Conservation (phyloP, 2,329 filamentous ascomycete genomes). For the Trichophyton verrucosum region DNA sequence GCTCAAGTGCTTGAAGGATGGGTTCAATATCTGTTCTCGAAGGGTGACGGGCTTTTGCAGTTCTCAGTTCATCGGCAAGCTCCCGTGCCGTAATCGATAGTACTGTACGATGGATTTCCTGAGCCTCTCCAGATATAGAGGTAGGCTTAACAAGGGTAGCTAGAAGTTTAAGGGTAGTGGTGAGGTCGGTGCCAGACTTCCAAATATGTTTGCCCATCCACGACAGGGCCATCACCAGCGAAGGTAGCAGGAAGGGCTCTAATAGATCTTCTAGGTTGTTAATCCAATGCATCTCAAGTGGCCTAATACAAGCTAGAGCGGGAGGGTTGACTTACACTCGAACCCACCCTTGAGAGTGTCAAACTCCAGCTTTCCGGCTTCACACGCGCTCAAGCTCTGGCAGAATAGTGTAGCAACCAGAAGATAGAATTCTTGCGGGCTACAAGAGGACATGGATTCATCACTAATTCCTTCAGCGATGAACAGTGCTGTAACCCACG, state of each 20-base stretch:
- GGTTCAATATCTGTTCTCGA: conserved; percentile 41
- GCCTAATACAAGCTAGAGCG: not conserved
- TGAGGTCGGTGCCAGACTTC: conserved; percentile 37
- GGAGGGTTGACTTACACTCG: conserved; percentile 39
- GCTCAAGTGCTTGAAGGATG: conserved; percentile 40
- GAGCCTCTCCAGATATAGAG: conserved; percentile 47
- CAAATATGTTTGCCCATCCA: conserved; percentile 49
- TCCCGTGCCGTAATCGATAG: conserved; percentile 43
- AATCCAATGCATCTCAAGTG: not conserved
- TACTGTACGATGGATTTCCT: conserved; percentile 49
- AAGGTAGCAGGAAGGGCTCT: conserved; percentile 51
- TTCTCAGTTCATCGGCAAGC: conserved; percentile 41
- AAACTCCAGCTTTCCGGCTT: conserved; percentile 42
- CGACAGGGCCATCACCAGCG: conserved; percentile 45
- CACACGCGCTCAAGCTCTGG: conserved; percentile 48
- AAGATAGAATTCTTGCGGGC: conserved; percentile 52
- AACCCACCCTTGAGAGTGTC: conserved; percentile 50
- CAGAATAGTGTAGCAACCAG: conserved; percentile 50
- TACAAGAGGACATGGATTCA: conserved; percentile 52
- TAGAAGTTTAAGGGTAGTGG: conserved; percentile 44
- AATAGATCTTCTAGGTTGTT: conserved; percentile 39
- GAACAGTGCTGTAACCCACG: conserved; percentile 51
- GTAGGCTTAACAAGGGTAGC: conserved; percentile 44
- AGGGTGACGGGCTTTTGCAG: conserved; percentile 38
- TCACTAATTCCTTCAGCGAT: conserved; percentile 52